Base-by-base conservation (phyloP, 768 basidiomycete species). In the Trametes cubensis region DNA sequence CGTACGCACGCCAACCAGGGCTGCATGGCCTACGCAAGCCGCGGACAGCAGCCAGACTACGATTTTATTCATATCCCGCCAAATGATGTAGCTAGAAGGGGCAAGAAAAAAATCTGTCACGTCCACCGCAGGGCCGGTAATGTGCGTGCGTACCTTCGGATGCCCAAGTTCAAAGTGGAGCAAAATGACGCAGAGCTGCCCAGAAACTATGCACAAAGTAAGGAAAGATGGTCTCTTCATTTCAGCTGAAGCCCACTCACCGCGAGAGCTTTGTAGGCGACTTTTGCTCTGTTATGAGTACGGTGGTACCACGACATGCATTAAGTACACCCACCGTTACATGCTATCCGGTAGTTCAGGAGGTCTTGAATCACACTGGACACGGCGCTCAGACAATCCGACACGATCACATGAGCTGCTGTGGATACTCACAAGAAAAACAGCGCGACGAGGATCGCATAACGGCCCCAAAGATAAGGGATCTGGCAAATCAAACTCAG, bases 391-490 rank as follows among this genome's bases (percentile, higher is more conserved):
- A 34, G 34, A 34, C 34, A 6, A 34, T 23, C 18, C 18, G 11
- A 30, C 14, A 20, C n/a, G 8, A 26, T 23, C 13, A 40, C 23
- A 40, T 41, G 26, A 10, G 8, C 23, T 2, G 28, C 25, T 17
- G 5, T 1, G 21, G 13, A 17, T 2, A 30, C 60, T 39, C 25
- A 59, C 62, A 63, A 63, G 30, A 40, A 44, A 4, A 59, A 7
- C 46, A 63, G 17, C 11, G 53, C 55, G 18, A 44, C 21, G 14
- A 58, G 34, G 4, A 63, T 58, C 7, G 55, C 25, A 38, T 63
- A 63, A 20, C 62, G 62, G 23, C 62, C 62, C 21, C 55, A 59
- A 11, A 63, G 57, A 21, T 58, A 63, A 2, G 62, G 62, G 15
- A 63, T 44, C 62, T 63, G 26, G 23, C 17, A 40, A 23, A 6